Evolutionary conservation across 73 alveolate genomes (phyloP).

Genomic region (Paramecium bursaria): DNA sequence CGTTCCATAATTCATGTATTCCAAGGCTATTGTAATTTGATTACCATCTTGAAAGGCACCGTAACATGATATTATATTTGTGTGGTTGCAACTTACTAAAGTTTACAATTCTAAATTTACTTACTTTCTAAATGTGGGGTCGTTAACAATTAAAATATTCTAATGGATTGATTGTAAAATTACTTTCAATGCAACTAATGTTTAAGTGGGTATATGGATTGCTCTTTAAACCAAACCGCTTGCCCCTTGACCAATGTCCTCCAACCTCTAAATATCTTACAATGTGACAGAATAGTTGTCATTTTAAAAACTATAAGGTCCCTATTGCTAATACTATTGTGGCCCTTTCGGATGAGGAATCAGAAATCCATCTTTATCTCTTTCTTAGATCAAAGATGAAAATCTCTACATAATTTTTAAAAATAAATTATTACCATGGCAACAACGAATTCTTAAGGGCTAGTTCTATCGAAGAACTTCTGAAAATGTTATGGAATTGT

Average conservation of each 20-base stretch:
- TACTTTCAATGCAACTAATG: conserved; percentile 78
- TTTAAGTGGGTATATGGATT: conserved; percentile 80
- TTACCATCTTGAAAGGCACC: conserved; percentile 93
- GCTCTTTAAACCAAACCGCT: conserved; percentile 77
- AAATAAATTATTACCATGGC: conserved; percentile 8
- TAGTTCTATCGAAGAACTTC: too few species aligned
- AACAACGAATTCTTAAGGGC: conserved; percentile 49
- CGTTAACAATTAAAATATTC: conserved; percentile 48
- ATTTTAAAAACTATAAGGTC: neutral
- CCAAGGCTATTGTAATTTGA: conserved; percentile 89
- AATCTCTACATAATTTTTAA: conserved; percentile 20
- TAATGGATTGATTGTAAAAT: conserved; percentile 15
- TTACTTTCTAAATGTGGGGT: conserved; percentile 67
- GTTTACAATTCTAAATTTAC: conserved; percentile 82
- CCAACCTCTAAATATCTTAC: conserved; percentile 12
- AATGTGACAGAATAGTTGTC: conserved; percentile 4
- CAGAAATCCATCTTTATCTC: conserved; percentile 30
- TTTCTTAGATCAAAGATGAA: neutral
- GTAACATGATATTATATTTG: conserved; percentile 87
- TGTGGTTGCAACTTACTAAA: conserved; percentile 84
- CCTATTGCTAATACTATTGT: neutral
- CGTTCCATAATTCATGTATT: conserved; percentile 97
- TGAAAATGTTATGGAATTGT: too few species aligned
- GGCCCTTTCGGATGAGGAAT: conserved; percentile 10
- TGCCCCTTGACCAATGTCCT: conserved; percentile 81